These are phyloP conservation scores for Phytophthora litchii DNA, from an alignment of 352 stramenopile genomes.

Conservation along the genomic window DNA sequence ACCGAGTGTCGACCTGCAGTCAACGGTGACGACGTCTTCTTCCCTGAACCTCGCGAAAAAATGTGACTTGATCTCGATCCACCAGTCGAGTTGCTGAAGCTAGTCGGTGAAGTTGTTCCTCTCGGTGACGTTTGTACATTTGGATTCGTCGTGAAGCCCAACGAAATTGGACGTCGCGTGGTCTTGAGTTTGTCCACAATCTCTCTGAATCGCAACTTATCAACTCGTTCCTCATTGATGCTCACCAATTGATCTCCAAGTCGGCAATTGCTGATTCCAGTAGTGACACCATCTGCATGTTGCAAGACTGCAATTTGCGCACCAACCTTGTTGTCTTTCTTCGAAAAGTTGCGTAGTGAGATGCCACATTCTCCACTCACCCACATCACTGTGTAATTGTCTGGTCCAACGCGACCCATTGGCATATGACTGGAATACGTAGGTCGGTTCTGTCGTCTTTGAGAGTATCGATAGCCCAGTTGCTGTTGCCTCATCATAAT, in stretches of 20 bases:
- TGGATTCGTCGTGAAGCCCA: conserved; percentile 73
- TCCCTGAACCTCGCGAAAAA: conserved; percentile 14
- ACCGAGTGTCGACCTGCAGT: conserved; percentile 19
- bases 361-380: conserved; percentile 85
- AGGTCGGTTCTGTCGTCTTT: conserved; percentile 6
- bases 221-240: conserved; percentile 75
- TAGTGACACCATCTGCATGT: conserved; percentile 77
- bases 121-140: conserved; percentile 72
- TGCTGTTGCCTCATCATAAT: conserved; percentile 36
- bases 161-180: conserved; percentile 65
- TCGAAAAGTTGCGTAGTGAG: conserved; percentile 81
- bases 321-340: conserved; percentile 63
- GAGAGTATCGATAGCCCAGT: conserved; percentile 12
- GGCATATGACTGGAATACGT: conserved; percentile 18
- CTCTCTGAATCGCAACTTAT: conserved; percentile 61
- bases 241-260: conserved; percentile 77
- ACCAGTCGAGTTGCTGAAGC: conserved; percentile 20
- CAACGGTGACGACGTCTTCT: conserved; percentile 1
- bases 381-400: conserved; percentile 81
- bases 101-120: conserved; percentile 18
- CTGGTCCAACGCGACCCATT: conserved; percentile 2
- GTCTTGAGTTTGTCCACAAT: conserved; percentile 84
- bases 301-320: conserved; percentile 84
- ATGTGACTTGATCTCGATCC: conserved; percentile 20
- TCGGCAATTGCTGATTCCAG: conserved; percentile 76